phyloP scores from a whole-genome alignment of 352 stramenopile species.

The Phytopythium chamaehyphon region DNA sequence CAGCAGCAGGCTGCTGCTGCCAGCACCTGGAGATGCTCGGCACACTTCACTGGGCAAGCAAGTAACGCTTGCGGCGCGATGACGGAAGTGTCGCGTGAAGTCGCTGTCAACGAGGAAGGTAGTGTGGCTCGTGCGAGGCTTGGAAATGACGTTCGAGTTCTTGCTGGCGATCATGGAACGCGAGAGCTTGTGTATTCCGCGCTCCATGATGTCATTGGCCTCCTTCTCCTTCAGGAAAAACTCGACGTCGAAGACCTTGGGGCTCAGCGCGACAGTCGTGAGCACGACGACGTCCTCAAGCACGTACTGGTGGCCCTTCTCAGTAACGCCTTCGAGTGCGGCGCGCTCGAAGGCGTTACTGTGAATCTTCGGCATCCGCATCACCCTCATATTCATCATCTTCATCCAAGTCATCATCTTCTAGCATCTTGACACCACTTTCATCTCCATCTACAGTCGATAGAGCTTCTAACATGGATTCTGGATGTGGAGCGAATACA shows the following conservation, averaged over 20 bases:
- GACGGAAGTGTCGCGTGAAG: conserved; percentile 76
- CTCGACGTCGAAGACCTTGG: conserved; percentile 75
- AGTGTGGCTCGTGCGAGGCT: conserved; percentile 75
- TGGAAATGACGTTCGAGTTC: conserved; percentile 61
- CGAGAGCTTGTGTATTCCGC: conserved; percentile 43
- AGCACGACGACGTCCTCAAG: conserved; percentile 68
- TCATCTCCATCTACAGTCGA: conserved; percentile 2
- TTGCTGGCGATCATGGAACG: conserved; percentile 66
- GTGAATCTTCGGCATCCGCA: conserved; percentile 18
- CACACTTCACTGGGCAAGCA: conserved; percentile 68
- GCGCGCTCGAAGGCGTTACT: too few species aligned
- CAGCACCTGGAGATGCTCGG: conserved; percentile 73
- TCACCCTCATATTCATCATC: conserved; percentile 24
- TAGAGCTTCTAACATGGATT: conserved; percentile 12
- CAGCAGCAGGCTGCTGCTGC: too few species aligned
- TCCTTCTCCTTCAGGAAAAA: conserved; percentile 60
- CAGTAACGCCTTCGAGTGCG: too few species aligned
- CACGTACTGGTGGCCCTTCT: conserved; percentile 68
- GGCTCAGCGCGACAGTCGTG: conserved; percentile 57
- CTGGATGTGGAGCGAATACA: conserved; percentile 20
- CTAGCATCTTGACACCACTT: not conserved
- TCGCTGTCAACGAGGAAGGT: conserved; percentile 59
- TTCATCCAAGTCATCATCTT: conserved; percentile 15
- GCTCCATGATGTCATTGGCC: conserved; percentile 48
- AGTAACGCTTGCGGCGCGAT: conserved; percentile 49